These are phyloP conservation scores for Acrodontium crateriforme DNA, from an alignment of 2,329 filamentous ascomycete species.

Conservation along the genomic window DNA sequence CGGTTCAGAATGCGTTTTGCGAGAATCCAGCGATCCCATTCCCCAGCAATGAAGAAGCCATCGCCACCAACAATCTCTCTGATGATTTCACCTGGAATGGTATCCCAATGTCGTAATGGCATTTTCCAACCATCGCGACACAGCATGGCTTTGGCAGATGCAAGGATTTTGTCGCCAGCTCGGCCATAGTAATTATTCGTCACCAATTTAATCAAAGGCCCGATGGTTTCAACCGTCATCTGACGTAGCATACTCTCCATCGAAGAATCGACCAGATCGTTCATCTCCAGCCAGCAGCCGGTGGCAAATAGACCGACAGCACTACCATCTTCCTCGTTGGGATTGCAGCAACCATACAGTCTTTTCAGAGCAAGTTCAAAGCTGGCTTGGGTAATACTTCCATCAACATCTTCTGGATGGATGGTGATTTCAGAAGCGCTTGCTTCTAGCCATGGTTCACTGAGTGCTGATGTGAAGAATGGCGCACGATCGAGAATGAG, in stretches of 20 bases:
- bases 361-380: conserved; percentile 43
- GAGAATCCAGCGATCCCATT: conserved; percentile 45
- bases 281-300: conserved; percentile 45
- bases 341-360: conserved; percentile 37
- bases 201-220: conserved; percentile 38
- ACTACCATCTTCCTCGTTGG: conserved; percentile 36
- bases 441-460: conserved; percentile 43
- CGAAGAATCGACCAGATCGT: conserved; percentile 39
- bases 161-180: conserved; percentile 40
- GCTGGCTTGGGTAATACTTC: conserved; percentile 37
- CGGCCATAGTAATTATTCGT: conserved; percentile 43
- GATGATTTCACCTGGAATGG: conserved; percentile 42
- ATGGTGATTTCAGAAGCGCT: conserved; percentile 38
- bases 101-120: conserved; percentile 41
- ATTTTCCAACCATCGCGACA: conserved; percentile 44
- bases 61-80: conserved; percentile 46
- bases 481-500: conserved; percentile 42
- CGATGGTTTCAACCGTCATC: conserved; percentile 37
- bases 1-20: conserved; percentile 41
- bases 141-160: conserved; percentile 44
- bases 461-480: conserved; percentile 41
- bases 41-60: conserved; percentile 43
- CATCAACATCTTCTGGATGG: conserved; percentile 40
- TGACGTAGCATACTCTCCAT: conserved; percentile 42
- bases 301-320: conserved; percentile 43